Evolutionary conservation across 768 basidiomycete genomes (phyloP).

Genomic region (Paxillus ammoniavirescens): DNA sequence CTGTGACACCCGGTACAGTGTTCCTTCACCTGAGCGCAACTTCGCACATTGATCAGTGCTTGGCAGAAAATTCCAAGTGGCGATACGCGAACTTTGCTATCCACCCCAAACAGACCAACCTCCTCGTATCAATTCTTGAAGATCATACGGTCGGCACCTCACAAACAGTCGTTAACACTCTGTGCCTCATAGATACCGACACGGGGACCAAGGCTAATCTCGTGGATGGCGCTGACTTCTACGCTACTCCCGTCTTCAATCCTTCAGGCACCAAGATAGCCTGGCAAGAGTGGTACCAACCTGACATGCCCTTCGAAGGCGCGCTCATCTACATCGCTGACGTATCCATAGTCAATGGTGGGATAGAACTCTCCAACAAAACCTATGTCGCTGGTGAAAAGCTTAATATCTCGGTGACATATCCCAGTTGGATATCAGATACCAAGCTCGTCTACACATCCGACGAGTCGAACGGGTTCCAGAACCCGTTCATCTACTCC

Average conservation of each 20-base stretch:
- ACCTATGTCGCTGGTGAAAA: conserved; percentile 49
- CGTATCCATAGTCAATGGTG: conserved; percentile 16
- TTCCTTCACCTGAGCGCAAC: conserved; percentile 6
- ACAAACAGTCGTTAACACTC: conserved; percentile 40
- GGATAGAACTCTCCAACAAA: conserved; percentile 30
- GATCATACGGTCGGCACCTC: conserved; percentile 56
- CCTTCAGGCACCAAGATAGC: conserved; percentile 52
- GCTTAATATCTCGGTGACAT: conserved; percentile 34
- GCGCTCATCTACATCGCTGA: conserved; percentile 50
- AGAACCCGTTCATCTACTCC: conserved; percentile 42
- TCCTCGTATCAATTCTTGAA: conserved; percentile 61
- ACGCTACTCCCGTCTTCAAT: conserved; percentile 54
- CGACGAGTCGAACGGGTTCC: conserved; percentile 56
- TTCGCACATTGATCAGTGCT: not conserved
- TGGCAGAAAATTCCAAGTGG: conserved; percentile 29
- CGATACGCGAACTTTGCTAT: conserved; percentile 49
- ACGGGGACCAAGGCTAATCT: conserved; percentile 41
- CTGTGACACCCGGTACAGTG: conserved; percentile 56
- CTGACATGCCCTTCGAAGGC: conserved; percentile 69
- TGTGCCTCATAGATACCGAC: conserved; percentile 52
- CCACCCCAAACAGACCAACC: conserved; percentile 47
- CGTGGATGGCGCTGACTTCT: conserved; percentile 62
- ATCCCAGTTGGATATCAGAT: conserved; percentile 40
- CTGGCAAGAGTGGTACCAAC: conserved; percentile 65
- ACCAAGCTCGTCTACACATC: conserved; percentile 55